These are phyloP conservation scores for Aspergillus ruber DNA, from an alignment of 2,329 filamentous ascomycete species.

Conservation along the genomic window DNA sequence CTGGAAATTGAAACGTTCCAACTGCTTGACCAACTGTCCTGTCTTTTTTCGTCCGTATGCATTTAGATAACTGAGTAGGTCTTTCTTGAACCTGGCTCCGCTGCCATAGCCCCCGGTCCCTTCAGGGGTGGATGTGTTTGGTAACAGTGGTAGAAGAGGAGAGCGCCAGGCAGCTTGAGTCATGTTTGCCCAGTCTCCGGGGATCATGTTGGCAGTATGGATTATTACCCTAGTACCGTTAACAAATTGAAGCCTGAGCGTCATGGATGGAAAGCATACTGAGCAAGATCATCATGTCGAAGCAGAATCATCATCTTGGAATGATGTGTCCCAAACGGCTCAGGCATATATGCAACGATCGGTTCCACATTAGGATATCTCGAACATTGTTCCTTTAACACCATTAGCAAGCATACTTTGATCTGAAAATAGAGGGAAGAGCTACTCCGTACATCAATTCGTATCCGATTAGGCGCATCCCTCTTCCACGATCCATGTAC, in stretches of 20 bases:
- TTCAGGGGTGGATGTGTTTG: constrained; percentile 2
- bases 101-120: constrained; percentile 44
- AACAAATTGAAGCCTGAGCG: not conserved
- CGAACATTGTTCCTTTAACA: constrained; percentile 52
- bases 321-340: constrained; percentile 80
- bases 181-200: constrained; percentile 81
- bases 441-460: constrained; percentile 46
- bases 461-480: constrained; percentile 55
- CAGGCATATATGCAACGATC: constrained; percentile 70
- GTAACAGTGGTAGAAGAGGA: constrained; percentile 55
- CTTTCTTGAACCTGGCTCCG: constrained; percentile 66
- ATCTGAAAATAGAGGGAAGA: not conserved
- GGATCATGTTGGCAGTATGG: constrained; percentile 89
- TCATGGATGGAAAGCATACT: constrained; percentile 36
- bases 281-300: constrained; percentile 66
- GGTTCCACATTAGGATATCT: constrained; percentile 62
- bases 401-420: not conserved
- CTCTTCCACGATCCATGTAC: constrained; percentile 62
- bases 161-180: constrained; percentile 77
- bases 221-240: constrained; percentile 54
- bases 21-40: constrained; percentile 50
- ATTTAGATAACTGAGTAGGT: constrained; percentile 65
- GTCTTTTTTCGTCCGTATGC: constrained; percentile 58
- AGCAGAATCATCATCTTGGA: constrained; percentile 83
- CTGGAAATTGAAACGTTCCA: constrained; percentile 63